A percentile compares a stretch with the other conserved stretches of the same genome.
Evolutionary conservation across 805 yeast species (phyloP).

Genomic region (Ogataea philodendri): DNA sequence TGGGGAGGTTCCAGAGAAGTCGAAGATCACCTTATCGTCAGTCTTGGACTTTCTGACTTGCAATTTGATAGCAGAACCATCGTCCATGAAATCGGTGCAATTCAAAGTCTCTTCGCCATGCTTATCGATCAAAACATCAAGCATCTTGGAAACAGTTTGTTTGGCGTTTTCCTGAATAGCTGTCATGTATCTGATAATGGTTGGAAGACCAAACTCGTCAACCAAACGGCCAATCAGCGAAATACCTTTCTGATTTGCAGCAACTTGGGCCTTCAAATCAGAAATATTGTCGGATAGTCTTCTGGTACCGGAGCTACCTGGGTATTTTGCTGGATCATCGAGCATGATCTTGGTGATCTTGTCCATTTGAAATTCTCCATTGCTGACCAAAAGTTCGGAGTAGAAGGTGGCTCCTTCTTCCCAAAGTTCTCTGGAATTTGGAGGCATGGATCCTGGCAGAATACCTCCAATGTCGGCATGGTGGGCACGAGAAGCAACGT

Average conservation of each 20-base stretch:
- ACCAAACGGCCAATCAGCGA: slow-evolving; percentile 58
- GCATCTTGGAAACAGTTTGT: slow-evolving; percentile 57
- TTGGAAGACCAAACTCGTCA: slow-evolving; percentile 56
- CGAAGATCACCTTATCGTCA: slow-evolving; percentile 64
- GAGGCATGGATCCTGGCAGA: slow-evolving; percentile 93
- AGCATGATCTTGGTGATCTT: slow-evolving; percentile 60
- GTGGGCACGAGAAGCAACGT: slow-evolving; percentile 93
- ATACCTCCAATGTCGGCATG: slow-evolving; percentile 96
- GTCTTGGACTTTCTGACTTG: slow-evolving; percentile 45
- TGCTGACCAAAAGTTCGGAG: slow-evolving; percentile 68
- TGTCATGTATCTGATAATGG: slow-evolving; percentile 69
- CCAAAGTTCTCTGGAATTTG: slow-evolving; percentile 76
- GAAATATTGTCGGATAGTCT: slow-evolving; percentile 79
- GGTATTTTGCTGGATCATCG: slow-evolving; percentile 72
- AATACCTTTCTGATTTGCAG: slow-evolving; percentile 88
- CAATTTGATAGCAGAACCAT: slow-evolving; percentile 65
- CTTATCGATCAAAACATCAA: slow-evolving; percentile 44
- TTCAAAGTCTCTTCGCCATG: slow-evolving; percentile 39
- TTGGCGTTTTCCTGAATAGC: slow-evolving; percentile 84
- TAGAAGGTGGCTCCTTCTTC: slow-evolving; percentile 91
- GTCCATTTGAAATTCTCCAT: slow-evolving; percentile 74
- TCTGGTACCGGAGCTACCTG: slow-evolving; percentile 90
- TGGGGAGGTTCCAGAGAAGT: slow-evolving; percentile 83
- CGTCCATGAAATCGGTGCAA: slow-evolving; percentile 73
- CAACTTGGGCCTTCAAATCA: slow-evolving; percentile 80